Percentiles rank a stretch among this genome's conserved stretches.
Evolutionary conservation across 1,284 basidiomycete genomes (phyloP).

Genomic region (Rhizoctonia solani): DNA sequence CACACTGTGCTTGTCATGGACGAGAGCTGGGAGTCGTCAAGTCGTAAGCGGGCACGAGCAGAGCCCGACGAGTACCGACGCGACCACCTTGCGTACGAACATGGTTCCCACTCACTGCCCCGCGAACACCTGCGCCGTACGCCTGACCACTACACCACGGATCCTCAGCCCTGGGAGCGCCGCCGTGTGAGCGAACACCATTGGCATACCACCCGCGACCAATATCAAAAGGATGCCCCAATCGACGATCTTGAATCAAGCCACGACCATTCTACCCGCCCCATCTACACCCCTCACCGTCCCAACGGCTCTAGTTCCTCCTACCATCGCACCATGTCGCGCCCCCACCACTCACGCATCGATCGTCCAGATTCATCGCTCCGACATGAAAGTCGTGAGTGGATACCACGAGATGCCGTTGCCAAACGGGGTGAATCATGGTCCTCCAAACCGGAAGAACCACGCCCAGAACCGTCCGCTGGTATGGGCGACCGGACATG

Average conservation of each 20-base stretch:
- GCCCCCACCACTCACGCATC: conserved; percentile 14
- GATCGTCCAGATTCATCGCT: neutral
- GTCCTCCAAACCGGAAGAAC: conserved; percentile 26
- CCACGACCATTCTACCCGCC: conserved; percentile 24
- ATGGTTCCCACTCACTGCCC: conserved; percentile 3
- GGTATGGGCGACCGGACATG: conserved; percentile 20
- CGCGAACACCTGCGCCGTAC: conserved; percentile 24
- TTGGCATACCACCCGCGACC: conserved; percentile 29
- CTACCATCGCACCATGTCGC: conserved; percentile 23
- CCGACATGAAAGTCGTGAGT: conserved; percentile 31
- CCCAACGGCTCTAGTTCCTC: conserved; percentile 24
- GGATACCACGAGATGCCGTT: conserved; percentile 31
- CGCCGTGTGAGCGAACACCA: conserved; percentile 24
- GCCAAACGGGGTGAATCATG: conserved; percentile 28
- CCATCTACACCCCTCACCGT: conserved; percentile 7
- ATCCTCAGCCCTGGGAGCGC: conserved; percentile 15
- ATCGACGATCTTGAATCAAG: conserved; percentile 34
- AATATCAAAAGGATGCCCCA: conserved; percentile 32
- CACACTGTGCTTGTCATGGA: conserved; percentile 2
- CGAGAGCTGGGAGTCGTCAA: conserved; percentile 28
- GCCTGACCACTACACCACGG: conserved; percentile 3
- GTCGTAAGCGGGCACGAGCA: conserved; percentile 29
- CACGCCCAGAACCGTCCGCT: neutral
- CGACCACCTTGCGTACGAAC: conserved; percentile 26
- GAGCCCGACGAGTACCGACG: conserved; percentile 28